These are phyloP conservation scores for Spathaspora girioi DNA, from an alignment of 805 yeast species.

Conservation along the genomic window DNA sequence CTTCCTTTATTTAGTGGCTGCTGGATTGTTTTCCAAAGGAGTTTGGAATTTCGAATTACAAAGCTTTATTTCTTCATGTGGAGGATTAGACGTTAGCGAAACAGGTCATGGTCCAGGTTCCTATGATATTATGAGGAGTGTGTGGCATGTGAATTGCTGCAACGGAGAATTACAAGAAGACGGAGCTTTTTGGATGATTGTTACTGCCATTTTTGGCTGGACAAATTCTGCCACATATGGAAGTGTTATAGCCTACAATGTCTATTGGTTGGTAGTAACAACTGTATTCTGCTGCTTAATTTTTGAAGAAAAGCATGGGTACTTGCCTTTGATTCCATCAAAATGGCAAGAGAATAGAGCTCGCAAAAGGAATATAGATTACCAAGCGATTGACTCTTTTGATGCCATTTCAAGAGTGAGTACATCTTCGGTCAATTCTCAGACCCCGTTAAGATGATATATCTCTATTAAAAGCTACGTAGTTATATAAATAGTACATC, in stretches of 20 bases:
- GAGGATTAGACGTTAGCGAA: constrained; percentile 40
- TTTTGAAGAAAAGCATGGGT: constrained; percentile 36
- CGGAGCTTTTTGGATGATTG: constrained; percentile 43
- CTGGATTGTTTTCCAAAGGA: constrained; percentile 43
- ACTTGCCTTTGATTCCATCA: constrained; percentile 34
- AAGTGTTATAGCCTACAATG: constrained; percentile 33
- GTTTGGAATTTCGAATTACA: constrained; percentile 43
- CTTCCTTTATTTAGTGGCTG: constrained; percentile 41
- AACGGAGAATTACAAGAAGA: constrained; percentile 40
- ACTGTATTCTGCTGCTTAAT: constrained; percentile 26
- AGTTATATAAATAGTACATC: background rate
- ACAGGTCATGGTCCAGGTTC: constrained; percentile 47
- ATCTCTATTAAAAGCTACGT: constrained; percentile 6
- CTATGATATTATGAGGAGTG: constrained; percentile 35
- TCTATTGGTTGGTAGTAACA: constrained; percentile 35
- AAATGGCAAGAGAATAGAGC: constrained; percentile 38
- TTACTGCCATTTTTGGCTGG: constrained; percentile 45
- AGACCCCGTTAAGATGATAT: constrained; percentile 17
- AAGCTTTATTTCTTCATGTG: constrained; percentile 33
- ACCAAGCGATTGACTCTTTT: constrained; percentile 1
- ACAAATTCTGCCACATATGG: constrained; percentile 45
- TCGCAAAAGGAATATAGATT: constrained; percentile 18
- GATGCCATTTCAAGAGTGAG: constrained; percentile 13
- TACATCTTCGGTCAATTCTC: constrained; percentile 24
- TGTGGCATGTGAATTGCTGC: constrained; percentile 48